Base-by-base conservation (phyloP, 1,284 basidiomycete genomes). In the Moesziomyces globuligerus region DNA sequence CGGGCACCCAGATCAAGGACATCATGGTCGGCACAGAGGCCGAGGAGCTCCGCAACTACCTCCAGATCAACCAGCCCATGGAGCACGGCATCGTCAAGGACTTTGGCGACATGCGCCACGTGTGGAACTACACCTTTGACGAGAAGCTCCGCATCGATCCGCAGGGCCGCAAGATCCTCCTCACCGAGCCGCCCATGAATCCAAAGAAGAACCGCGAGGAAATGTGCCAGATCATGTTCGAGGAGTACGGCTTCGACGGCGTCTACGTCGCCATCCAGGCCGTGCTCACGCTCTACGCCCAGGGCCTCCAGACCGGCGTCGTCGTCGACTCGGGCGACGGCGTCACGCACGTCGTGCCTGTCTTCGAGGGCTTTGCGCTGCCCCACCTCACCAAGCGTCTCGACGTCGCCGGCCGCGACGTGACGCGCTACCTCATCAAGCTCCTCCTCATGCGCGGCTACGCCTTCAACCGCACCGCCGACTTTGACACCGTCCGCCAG, bases 161-260 rank as follows among this genome's bases (percentile, higher is more conserved):
- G 23, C 86, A 86, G 43, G 96, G 93, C 1, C 87, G 89, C 74
- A 98, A 98, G 85, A 88, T 99, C 43, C 85, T 99, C 57, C 87
- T 99, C 75, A 98, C 96, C 1, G 96, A 99, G 83, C 96, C 96
- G n/a, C 96, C 95, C 39, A 98, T 98, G 95, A 98, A 98, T 85
- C 96, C 96, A 4, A 93, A 90, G 82, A 89, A 85, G 72, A 98
- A 98, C 84, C 85, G 96, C 76, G 90, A 94, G 84, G 87, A 88
- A 81, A 98, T 98, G 94, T 90, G 89, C 64, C 90, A 98, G 84
- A 93, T 98, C 82, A 98, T 99, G 95, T 98, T 98, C 82, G 96
- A 99, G 85, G 91, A 96, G 77, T 99, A 98, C 83, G 93, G 93
- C 6, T 97, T 98, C 80, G 90, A 90, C 21, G 92, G 93, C 0